Evolutionary conservation across 2,329 filamentous ascomycete genomes (phyloP), one percentile per base, ranked within the genome.

Genomic region (Dothistroma septosporum): DNA sequence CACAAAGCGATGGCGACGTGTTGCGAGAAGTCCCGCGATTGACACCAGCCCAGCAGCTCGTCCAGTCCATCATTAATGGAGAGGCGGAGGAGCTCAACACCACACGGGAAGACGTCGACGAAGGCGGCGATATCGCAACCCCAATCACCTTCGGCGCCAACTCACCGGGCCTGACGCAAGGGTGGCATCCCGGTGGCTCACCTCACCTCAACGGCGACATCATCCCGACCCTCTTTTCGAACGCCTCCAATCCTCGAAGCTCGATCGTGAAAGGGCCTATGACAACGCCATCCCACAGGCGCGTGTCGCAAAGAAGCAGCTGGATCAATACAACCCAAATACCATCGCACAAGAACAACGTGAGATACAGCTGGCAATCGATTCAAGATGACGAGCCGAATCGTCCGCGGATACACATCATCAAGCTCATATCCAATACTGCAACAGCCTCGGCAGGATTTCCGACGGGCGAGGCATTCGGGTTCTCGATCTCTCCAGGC

Each of bases 361-460:
- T 75, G 24, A 66, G 73, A 31, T 75, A 75, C 55, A 75, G 73
- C 64, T 75, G 73, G 73, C 73, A 75, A 58, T 74, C 72, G 1
- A 61, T 73, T 10, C 68, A 71, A 55, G 73, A 72, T 31, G 72
- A 74, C 53, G 73, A 75, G 63, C 72, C 72, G 6, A 73, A 72
- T 62, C 65, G 72, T 24, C 73, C 73, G 19, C 68, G 73, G 9
- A 75, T 75, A 50, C 70, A 74, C 6, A 79, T 90, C 49, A 83
- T 96, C 69, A 92, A 89, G 71, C 80, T 96, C 55, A 86, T 95
- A 12, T 94, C 90, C 41, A 91, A 88, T 54, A 92, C 89, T 6
- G 90, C 90, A 67, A 93, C 89, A 72, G 92, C 90, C 0, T 91
- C 71, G 48, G 73, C 91, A 22, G 83, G 84, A 2, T 88, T 88